These are phyloP conservation scores for Fusarium napiforme DNA, from an alignment of 2,329 filamentous ascomycete species.

Conservation along the genomic window DNA sequence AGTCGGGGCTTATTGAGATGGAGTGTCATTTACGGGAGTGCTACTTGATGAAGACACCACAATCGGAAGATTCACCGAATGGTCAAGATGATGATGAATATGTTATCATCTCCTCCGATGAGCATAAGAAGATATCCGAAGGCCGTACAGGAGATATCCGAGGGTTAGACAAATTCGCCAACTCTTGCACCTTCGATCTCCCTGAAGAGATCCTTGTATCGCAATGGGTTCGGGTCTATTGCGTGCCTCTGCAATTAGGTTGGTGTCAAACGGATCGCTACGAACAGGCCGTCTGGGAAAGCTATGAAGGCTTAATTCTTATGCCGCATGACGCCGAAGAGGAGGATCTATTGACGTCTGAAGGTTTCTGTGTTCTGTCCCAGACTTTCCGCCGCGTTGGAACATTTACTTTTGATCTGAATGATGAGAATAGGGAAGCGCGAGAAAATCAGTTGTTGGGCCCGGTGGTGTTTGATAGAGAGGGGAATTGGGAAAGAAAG, in stretches of 20 bases:
- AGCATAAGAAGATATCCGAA: neutral
- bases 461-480: neutral
- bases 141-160: too few species aligned
- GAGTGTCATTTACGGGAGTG: neutral
- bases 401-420: neutral
- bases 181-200: neutral
- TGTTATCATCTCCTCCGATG: neutral
- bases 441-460: neutral
- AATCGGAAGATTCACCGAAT: rapidly evolving
- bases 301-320: neutral
- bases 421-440: neutral
- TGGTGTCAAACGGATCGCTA: slow-evolving; percentile 9
- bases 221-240: neutral
- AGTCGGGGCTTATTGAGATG: neutral
- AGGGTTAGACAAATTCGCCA: neutral
- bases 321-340: rapidly evolving
- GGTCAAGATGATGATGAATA: rapidly evolving
- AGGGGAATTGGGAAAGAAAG: neutral
- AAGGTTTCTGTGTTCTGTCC: neutral
- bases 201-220: neutral
- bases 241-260: neutral
- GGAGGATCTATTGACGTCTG: rapidly evolving
- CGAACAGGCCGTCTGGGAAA: slow-evolving; percentile 6
- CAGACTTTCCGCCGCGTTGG: neutral
- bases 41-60: neutral